A percentile compares a stretch with the other conserved stretches of the same genome.
Evolutionary conservation across 495 filamentous ascomycete species (phyloP).

Genomic region (Astrothelium macrocarpum): DNA sequence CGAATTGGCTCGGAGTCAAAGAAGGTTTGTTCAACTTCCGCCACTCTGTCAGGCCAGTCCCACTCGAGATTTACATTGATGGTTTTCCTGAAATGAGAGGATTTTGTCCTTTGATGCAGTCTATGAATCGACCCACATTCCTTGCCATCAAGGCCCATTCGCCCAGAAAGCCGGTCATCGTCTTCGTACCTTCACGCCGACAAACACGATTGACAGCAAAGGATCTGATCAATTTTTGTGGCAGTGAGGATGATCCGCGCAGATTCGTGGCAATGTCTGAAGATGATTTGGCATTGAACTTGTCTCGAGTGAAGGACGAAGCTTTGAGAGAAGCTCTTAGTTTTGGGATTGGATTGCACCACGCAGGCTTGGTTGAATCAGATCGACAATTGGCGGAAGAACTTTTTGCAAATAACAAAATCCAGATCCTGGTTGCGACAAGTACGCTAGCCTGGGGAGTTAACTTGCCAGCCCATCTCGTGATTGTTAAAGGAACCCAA

Average conservation of each 20-base stretch:
- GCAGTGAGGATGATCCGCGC: conserved; percentile 95
- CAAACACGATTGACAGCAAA: conserved; percentile 93
- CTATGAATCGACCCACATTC: conserved; percentile 97
- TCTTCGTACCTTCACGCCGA: conserved; percentile 91
- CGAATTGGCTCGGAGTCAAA: conserved; percentile 95
- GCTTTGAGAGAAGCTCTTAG: conserved; percentile 81
- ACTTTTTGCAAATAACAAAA: conserved; percentile 94
- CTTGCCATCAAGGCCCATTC: conserved; percentile 92
- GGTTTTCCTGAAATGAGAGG: conserved; percentile 92
- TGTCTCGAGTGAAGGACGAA: conserved; percentile 81
- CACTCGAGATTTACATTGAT: conserved; percentile 91
- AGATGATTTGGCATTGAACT: conserved; percentile 78
- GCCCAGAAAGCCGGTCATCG: conserved; percentile 93
- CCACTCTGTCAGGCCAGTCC: conserved; percentile 94
- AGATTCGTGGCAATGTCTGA: conserved; percentile 90
- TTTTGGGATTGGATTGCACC: conserved; percentile 95
- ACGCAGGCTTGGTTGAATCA: conserved; percentile 91
- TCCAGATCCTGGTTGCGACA: conserved; percentile 93
- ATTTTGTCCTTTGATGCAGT: conserved; percentile 97
- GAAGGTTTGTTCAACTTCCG: conserved; percentile 96
- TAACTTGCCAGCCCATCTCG: conserved; percentile 92
- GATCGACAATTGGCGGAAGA: conserved; percentile 88
- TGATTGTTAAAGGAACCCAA: conserved; percentile 96
- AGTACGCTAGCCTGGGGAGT: conserved; percentile 97
- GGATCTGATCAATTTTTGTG: conserved; percentile 93